Percentiles rank a stretch among this genome's conserved stretches.
phyloP scores from a whole-genome alignment of 805 yeast genomes.

The Yarrowia bubula region DNA sequence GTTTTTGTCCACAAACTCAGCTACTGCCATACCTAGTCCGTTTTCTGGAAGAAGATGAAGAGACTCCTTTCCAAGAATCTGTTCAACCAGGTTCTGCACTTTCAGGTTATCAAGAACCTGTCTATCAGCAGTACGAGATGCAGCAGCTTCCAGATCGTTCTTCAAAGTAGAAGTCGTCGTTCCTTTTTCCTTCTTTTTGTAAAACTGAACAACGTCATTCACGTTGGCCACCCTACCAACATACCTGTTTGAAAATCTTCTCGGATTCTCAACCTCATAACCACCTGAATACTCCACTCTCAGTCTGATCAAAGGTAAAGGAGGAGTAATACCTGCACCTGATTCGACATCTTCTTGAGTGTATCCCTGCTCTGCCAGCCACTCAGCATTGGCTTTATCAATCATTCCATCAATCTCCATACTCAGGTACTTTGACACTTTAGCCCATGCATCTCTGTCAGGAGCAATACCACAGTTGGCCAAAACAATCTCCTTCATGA shows the following conservation, averaged over 20 bases:
- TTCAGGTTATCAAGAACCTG: conserved; percentile 46
- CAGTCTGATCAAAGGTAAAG: conserved; percentile 77
- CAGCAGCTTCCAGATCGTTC: neutral
- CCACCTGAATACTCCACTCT: conserved; percentile 89
- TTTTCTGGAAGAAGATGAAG: conserved; percentile 68
- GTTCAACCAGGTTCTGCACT: conserved; percentile 62
- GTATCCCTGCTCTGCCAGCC: conserved; percentile 40
- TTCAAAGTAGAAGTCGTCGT: neutral
- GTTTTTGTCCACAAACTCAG: conserved; percentile 73
- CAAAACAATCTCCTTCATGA: conserved; percentile 63
- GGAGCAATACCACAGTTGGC: conserved; percentile 56
- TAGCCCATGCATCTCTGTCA: conserved; percentile 56
- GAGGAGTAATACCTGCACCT: conserved; percentile 43
- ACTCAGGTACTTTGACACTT: conserved; percentile 58
- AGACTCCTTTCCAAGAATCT: conserved; percentile 59
- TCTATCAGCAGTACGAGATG: conserved; percentile 29
- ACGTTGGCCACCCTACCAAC: conserved; percentile 89
- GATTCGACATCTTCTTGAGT: conserved; percentile 20
- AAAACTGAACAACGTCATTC: conserved; percentile 77
- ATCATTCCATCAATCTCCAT: conserved; percentile 68
- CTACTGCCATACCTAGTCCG: conserved; percentile 72
- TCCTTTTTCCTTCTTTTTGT: conserved; percentile 47
- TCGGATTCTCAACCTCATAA: conserved; percentile 85
- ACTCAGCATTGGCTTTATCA: conserved; percentile 52
- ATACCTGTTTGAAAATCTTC: conserved; percentile 84